These are phyloP conservation scores for Populus pruinosa DNA, from an alignment of 345 rosid species.

Conservation along the genomic window DNA sequence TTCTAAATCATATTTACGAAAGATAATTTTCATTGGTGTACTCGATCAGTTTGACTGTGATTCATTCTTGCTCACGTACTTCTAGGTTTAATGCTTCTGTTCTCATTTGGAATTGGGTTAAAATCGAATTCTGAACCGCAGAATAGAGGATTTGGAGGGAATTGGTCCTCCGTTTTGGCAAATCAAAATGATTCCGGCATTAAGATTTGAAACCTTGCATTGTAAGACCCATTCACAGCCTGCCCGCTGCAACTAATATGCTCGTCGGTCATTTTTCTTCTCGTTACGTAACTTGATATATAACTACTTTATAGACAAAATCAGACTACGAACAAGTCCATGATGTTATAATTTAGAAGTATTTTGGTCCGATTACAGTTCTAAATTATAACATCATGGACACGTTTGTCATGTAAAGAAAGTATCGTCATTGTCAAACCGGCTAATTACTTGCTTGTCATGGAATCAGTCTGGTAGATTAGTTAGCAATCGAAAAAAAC, in stretches of 20 bases:
- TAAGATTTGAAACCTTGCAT: too few species aligned
- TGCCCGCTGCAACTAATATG: neutral
- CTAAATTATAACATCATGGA: too few species aligned
- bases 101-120: neutral
- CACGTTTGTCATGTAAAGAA: too few species aligned
- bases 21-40: too few species aligned
- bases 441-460: neutral
- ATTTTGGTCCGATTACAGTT: too few species aligned
- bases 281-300: neutral
- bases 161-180: neutral
- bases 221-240: neutral
- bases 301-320: too few species aligned
- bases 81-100: neutral
- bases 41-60: neutral
- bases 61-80: neutral
- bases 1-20: neutral
- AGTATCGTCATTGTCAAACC: neutral
- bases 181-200: neutral
- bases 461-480: neutral
- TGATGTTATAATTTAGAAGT: too few species aligned
- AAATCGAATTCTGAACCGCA: neutral
- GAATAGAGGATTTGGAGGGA: neutral
- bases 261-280: neutral
- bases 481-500: too few species aligned
- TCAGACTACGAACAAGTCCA: too few species aligned